A percentile compares a stretch with the other conserved stretches of the same genome.
phyloP scores from a whole-genome alignment of 306 rosid species.

The Medicago lupulina region DNA sequence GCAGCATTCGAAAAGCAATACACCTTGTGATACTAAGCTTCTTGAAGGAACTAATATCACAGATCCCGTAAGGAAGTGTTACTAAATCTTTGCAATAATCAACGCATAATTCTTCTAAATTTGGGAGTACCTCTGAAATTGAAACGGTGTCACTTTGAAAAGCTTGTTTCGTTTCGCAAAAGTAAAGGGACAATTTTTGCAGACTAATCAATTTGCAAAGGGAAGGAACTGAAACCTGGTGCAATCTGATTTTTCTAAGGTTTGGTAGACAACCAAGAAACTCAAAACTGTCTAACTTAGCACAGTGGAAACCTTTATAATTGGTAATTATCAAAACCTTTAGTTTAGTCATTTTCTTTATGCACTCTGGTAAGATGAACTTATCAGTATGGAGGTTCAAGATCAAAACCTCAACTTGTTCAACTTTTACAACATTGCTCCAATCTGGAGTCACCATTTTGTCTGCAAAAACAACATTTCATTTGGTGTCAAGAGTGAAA shows the following conservation, averaged over 20 bases:
- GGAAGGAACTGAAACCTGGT: constrained; percentile 47
- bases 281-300: constrained; percentile 41
- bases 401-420: constrained; percentile 57
- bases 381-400: constrained; percentile 45
- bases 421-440: constrained; percentile 42
- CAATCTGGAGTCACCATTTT: constrained; percentile 38
- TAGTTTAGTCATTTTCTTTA: constrained; percentile 20
- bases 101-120: constrained; percentile 42
- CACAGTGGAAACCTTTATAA: constrained; percentile 26
- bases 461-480: constrained; percentile 47
- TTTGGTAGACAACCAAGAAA: constrained; percentile 40
- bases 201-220: constrained; percentile 27
- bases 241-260: constrained; percentile 55
- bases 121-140: constrained; percentile 39
- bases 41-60: constrained; percentile 19
- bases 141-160: constrained; percentile 2
- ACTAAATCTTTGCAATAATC: constrained; percentile 48
- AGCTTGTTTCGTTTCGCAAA: constrained; percentile 30
- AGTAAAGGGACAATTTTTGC: constrained; percentile 42
- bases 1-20: constrained; percentile 15
- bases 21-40: constrained; percentile 46
- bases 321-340: constrained; percentile 24
- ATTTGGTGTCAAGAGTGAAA: neutral
- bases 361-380: constrained; percentile 20
- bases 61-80: constrained; percentile 34